A percentile compares a stretch with the other conserved stretches of the same genome.
Conservation (phyloP, 2,329 filamentous ascomycete species). For the Beauveria pseudobassiana region DNA sequence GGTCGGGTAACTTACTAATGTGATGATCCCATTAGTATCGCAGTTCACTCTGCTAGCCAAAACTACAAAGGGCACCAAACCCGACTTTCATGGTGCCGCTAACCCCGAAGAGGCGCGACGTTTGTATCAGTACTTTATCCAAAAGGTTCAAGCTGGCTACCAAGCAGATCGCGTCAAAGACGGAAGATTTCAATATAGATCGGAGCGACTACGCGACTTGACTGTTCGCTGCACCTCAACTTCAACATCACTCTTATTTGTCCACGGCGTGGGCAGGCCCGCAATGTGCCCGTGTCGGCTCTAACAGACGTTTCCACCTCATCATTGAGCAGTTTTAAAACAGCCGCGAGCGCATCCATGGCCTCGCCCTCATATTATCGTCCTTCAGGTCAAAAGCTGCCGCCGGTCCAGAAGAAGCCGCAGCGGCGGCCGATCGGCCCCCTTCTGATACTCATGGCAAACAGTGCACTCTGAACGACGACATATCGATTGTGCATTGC, state of each 20-base stretch:
- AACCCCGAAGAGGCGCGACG: constrained; percentile 68
- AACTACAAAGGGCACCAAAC: constrained; percentile 93
- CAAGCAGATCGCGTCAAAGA: constrained; percentile 72
- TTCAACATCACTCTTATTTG: background rate
- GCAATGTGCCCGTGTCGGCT: constrained; percentile 40
- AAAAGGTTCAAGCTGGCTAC: constrained; percentile 68
- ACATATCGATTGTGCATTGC: constrained; percentile 49
- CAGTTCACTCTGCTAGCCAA: constrained; percentile 92
- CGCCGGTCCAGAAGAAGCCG: constrained; percentile 46
- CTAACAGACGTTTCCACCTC: constrained; percentile 35
- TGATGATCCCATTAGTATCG: constrained; percentile 55
- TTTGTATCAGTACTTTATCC: constrained; percentile 78
- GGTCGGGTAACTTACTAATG: background rate
- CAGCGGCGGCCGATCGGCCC: constrained; percentile 36
- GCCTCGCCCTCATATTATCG: constrained; percentile 51
- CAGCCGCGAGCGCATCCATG: constrained; percentile 49
- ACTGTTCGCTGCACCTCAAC: background rate
- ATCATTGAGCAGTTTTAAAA: constrained; percentile 41
- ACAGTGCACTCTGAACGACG: constrained; percentile 50
- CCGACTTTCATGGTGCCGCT: constrained; percentile 87
- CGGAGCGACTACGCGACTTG: background rate
- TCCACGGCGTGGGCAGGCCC: constrained; percentile 20
- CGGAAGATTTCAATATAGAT: constrained; percentile 71
- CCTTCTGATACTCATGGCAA: constrained; percentile 18
- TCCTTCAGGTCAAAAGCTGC: constrained; percentile 37